These are phyloP conservation scores for Sporobolomyces phaffii DNA, from an alignment of 768 basidiomycete species.

Conservation along the genomic window DNA sequence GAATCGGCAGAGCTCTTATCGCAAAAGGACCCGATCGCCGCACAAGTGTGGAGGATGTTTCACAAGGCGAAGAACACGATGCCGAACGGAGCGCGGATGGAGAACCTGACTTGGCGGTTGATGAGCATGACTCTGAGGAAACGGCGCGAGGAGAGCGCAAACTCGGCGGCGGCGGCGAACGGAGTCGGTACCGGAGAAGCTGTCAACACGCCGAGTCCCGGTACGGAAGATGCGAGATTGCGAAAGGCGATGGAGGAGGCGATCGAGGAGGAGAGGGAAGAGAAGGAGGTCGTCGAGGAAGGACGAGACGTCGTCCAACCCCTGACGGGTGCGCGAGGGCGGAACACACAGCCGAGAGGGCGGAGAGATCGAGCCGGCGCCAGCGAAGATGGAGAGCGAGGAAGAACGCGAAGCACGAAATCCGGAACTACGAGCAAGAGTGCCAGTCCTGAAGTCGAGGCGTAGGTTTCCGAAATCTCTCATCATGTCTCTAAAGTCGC, in stretches of 20 bases:
- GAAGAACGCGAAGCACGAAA: constrained; percentile 43
- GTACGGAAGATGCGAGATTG: constrained; percentile 8
- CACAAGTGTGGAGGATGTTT: constrained; percentile 97
- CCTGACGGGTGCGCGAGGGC: background rate
- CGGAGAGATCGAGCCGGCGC: constrained; percentile 6
- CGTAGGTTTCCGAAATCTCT: background rate
- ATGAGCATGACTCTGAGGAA: constrained; percentile 92
- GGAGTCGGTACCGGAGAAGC: background rate
- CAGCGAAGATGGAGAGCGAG: constrained; percentile 41
- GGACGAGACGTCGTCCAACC: constrained; percentile 24
- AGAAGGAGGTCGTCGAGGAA: constrained; percentile 22
- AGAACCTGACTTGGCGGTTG: constrained; percentile 97
- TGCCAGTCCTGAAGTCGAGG: constrained; percentile 23
- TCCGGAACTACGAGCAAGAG: constrained; percentile 41
- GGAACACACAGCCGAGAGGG: constrained; percentile 2
- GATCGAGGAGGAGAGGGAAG: constrained; percentile 20
- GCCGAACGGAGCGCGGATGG: constrained; percentile 91
- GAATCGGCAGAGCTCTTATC: constrained; percentile 27
- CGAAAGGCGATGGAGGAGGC: constrained; percentile 18
- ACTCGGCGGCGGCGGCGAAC: background rate
- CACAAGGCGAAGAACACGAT: constrained; percentile 79
- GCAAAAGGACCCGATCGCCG: constrained; percentile 76
- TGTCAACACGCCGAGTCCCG: constrained; percentile 8
- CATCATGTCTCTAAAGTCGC: no score
- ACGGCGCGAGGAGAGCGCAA: constrained; percentile 64